Conservation (phyloP, 495 filamentous ascomycete genomes). For the Podospora anserina region DNA sequence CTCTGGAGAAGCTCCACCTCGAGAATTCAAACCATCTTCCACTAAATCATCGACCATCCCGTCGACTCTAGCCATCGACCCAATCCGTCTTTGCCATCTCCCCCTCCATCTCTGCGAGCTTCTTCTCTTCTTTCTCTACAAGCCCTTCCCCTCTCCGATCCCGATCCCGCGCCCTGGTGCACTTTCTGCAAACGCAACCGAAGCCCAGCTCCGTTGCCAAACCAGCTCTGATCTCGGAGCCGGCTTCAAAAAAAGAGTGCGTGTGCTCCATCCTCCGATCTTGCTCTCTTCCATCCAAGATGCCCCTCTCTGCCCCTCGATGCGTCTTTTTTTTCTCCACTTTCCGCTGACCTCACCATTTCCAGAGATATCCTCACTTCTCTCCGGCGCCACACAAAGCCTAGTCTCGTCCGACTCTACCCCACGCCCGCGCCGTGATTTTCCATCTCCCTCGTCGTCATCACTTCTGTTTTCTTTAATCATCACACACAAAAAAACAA, state of each 20-base stretch:
- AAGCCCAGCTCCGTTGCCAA: not conserved
- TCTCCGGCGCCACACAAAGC: not conserved
- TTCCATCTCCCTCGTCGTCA: constrained; percentile 3
- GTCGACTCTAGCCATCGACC: not conserved
- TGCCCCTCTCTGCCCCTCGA: not conserved
- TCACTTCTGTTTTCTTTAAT: constrained; percentile 11
- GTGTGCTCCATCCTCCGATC: not conserved
- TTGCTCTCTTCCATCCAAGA: not conserved
- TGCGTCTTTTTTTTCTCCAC: constrained; percentile 1
- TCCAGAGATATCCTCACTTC: constrained; percentile 5
- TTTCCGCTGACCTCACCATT: not conserved
- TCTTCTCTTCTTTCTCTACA: not conserved
- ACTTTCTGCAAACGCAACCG: not conserved
- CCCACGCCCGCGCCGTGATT: constrained; percentile 20
- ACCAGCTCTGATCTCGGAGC: not conserved
- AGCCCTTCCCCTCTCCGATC: not conserved
- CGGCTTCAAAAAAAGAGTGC: not conserved
- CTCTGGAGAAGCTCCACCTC: not conserved
- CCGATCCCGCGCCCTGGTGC: not conserved
- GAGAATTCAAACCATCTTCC: not conserved
- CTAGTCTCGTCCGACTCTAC: constrained; percentile 1
- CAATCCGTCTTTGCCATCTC: not conserved
- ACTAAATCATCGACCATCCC: not conserved
- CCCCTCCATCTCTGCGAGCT: not conserved
- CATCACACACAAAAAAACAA: not conserved